Percentiles rank a stretch among this genome's conserved stretches.
Conservation (phyloP, 352 stramenopile species). For the Phytopythium cucurbitacearum region DNA sequence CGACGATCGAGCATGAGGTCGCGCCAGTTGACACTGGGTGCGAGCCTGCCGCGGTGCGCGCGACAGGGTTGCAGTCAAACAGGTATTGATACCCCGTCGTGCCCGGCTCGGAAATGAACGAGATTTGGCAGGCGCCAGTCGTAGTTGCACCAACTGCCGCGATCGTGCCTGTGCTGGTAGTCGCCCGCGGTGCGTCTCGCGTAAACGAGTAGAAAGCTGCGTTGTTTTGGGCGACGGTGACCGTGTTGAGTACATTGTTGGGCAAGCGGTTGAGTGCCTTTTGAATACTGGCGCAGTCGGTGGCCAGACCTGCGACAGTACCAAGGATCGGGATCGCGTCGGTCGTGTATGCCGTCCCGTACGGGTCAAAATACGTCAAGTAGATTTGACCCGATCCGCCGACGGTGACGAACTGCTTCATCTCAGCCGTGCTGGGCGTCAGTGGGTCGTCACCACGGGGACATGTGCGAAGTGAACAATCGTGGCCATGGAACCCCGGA, state of each 20-base stretch:
- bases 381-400: conserved; percentile 12
- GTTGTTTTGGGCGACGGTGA: conserved; percentile 11
- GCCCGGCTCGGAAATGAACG: conserved; percentile 45
- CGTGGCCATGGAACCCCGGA: conserved; percentile 39
- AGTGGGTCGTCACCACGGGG: conserved; percentile 62
- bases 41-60: conserved; percentile 24
- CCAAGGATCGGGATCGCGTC: conserved; percentile 25
- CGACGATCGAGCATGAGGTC: conserved; percentile 27
- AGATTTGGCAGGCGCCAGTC: conserved; percentile 27
- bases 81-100: conserved; percentile 55
- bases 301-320: not conserved
- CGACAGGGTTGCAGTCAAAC: conserved; percentile 36
- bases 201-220: conserved; percentile 16
- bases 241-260: conserved; percentile 66
- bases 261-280: conserved; percentile 36
- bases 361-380: conserved; percentile 71
- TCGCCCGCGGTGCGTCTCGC: conserved; percentile 11
- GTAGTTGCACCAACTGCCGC: not conserved
- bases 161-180: not conserved
- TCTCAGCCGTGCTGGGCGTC: conserved; percentile 30
- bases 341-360: conserved; percentile 63
- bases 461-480: conserved; percentile 54
- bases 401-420: conserved; percentile 39
- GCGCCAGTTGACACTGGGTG: conserved; percentile 23
- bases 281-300: conserved; percentile 34